Conservation (phyloP, 2,329 filamentous ascomycete genomes). For the Pseudogymnoascus sp. region DNA sequence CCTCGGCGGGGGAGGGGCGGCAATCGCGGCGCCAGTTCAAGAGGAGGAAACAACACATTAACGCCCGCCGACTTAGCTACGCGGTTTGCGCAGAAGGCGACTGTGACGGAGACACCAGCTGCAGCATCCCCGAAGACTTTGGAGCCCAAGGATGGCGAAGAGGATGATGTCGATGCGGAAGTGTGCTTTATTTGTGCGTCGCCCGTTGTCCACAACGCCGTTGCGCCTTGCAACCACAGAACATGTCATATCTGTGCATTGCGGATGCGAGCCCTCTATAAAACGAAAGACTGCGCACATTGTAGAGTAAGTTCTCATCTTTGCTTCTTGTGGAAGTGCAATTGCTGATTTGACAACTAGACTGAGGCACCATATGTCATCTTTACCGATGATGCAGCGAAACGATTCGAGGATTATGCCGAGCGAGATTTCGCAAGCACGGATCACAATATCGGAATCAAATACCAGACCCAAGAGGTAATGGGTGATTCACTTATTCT, state of each 20-base stretch:
- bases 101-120: not conserved
- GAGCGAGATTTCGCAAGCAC: slow-evolving; percentile 64
- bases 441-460: slow-evolving; percentile 83
- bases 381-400: slow-evolving; percentile 78
- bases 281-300: slow-evolving; percentile 93
- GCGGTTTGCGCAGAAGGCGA: slow-evolving; percentile 12
- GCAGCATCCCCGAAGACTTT: slow-evolving; percentile 19
- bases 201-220: slow-evolving; percentile 74
- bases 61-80: slow-evolving; percentile 17
- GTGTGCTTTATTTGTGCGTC: slow-evolving; percentile 98
- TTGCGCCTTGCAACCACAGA: slow-evolving; percentile 90
- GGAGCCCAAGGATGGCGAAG: slow-evolving; percentile 25
- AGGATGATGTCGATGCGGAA: slow-evolving; percentile 57
- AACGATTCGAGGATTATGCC: slow-evolving; percentile 78
- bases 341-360: slow-evolving; percentile 27
- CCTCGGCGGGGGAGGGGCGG: slow-evolving; percentile 17
- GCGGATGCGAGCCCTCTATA: slow-evolving; percentile 86
- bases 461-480: slow-evolving; percentile 81
- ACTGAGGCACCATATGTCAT: slow-evolving; percentile 74
- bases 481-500: slow-evolving; percentile 84
- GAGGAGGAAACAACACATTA: slow-evolving; percentile 15
- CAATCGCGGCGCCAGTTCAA: slow-evolving; percentile 14
- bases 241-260: slow-evolving; percentile 95
- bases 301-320: slow-evolving; percentile 61
- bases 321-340: slow-evolving; percentile 16